These are phyloP conservation scores for Climacium dendroides DNA, from an alignment of 225 moss, liverwort and hornwort genomes.

Conservation along the genomic window DNA sequence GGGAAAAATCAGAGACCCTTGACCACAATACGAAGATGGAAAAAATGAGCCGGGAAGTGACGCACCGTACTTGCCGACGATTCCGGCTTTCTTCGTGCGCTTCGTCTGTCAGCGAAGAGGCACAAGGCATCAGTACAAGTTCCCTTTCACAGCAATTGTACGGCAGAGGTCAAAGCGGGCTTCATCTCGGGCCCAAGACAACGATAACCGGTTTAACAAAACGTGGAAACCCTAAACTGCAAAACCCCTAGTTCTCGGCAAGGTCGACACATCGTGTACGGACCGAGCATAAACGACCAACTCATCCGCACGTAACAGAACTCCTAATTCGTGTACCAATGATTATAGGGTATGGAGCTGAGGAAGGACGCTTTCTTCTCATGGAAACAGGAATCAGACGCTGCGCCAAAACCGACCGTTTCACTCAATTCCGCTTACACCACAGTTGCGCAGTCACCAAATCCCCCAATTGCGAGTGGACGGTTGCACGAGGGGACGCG, in stretches of 20 bases:
- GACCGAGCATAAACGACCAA: neutral
- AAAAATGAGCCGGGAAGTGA: neutral
- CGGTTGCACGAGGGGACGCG: neutral
- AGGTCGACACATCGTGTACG: neutral
- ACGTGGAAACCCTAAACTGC: neutral
- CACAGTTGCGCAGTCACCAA: neutral
- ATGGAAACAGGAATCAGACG: neutral
- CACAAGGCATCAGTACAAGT: neutral
- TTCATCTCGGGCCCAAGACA: neutral
- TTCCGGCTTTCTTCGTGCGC: conserved; percentile 81
- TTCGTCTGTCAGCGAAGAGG: conserved; percentile 37
- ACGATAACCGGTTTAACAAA: neutral
- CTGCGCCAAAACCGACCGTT: neutral
- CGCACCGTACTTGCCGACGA: conserved; percentile 73
- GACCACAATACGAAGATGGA: neutral
- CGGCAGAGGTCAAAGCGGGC: neutral
- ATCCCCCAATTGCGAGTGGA: neutral
- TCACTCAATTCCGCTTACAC: neutral
- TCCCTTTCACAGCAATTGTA: neutral
- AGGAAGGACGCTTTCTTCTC: neutral
- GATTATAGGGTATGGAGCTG: neutral
- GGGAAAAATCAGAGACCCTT: neutral
- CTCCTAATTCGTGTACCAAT: neutral
- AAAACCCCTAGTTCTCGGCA: neutral
- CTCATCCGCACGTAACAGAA: neutral